Percentiles rank a stretch among this genome's conserved stretches.
Conservation (phyloP, 1,284 basidiomycete species). For the Pseudozyma flocculosa region DNA sequence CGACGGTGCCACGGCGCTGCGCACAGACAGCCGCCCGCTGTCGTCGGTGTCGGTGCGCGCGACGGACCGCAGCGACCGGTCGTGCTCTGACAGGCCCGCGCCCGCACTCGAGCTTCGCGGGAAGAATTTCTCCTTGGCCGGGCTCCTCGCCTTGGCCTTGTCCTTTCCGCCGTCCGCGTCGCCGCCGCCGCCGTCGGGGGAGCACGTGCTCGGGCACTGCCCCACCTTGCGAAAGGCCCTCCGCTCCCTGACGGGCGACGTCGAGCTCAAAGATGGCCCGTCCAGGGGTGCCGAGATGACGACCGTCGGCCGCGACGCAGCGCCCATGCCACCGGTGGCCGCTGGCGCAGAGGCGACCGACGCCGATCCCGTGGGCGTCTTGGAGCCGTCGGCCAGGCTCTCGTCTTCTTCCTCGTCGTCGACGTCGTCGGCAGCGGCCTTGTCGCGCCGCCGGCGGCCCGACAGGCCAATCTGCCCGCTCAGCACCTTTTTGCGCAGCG, state of each 20-base stretch:
- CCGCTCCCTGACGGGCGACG: not conserved
- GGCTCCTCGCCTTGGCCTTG: conserved; percentile 7
- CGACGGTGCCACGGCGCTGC: too few relatives aligned
- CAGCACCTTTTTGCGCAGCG: conserved; percentile 32
- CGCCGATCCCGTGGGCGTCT: too few relatives aligned
- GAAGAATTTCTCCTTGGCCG: conserved; percentile 23
- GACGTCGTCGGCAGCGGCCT: conserved; percentile 1
- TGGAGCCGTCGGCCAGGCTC: conserved; percentile 1
- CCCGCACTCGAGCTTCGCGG: conserved; percentile 31
- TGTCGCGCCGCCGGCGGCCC: conserved; percentile 5
- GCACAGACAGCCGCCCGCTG: too few relatives aligned
- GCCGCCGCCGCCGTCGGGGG: not conserved
- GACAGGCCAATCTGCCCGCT: conserved; percentile 25
- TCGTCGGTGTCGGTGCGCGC: conserved; percentile 3
- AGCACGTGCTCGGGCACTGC: not conserved
- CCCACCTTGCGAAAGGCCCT: not conserved
- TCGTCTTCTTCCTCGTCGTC: conserved; percentile 10
- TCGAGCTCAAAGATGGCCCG: not conserved
- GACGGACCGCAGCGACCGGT: too few relatives aligned
- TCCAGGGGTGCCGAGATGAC: not conserved
- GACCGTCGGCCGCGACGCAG: not conserved
- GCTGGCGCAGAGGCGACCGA: too few relatives aligned
- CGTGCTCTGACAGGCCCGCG: conserved; percentile 17
- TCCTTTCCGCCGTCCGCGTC: not conserved
- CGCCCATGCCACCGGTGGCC: too few relatives aligned